Base-by-base conservation (phyloP, 108 stramenopile genomes). In the Conticribra guillardii region DNA sequence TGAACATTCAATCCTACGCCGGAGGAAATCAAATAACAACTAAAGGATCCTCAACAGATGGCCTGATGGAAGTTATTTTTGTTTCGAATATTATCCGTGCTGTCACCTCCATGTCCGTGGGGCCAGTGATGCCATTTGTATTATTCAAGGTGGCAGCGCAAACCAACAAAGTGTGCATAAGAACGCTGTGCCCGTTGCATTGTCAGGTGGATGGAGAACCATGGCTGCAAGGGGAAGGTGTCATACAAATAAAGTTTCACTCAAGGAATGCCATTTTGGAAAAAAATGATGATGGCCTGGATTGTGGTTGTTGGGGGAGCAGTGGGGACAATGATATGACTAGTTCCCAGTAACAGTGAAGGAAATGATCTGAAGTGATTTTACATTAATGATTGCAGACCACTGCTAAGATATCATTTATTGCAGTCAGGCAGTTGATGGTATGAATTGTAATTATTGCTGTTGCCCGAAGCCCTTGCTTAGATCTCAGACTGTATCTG, bases 141-240 rank as follows among this genome's bases (percentile, higher is more conserved):
- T 41, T 64, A 21, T 81, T 77, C 59, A 61, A 72, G 47, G 72
- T 81, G 7, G 78, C 67, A 34, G 66, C 84, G 2, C 64, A 80
- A 65, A 68, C 84, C 22, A 71, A 76, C 52, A 58, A 71, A 41
- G 67, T 84, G 26, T 62, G 64, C 54, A 78, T 84, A 22, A 34
- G 67, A 51, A 82, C 79, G 18, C 59, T 22, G 51, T 64, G 64
- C 21, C 76, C 80, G 27, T 28, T 85, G 41, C 84, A 85, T 65
- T 85, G 82, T 69, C 89, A 90, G 64, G 86, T 90, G 0, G 89
- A 90, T 58, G 89, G 89, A 28, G 89, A 90, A 69, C 89, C 89
- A 8, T 90, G 89, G 89, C 50, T 81, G 21, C 87, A 90, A 69
- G 72, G 76, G 52, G 70, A 64, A 53, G 81, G 76, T 37, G 47